Evolutionary conservation across 495 filamentous ascomycete genomes (phyloP).

Genomic region (Alectoria sarmentosa): DNA sequence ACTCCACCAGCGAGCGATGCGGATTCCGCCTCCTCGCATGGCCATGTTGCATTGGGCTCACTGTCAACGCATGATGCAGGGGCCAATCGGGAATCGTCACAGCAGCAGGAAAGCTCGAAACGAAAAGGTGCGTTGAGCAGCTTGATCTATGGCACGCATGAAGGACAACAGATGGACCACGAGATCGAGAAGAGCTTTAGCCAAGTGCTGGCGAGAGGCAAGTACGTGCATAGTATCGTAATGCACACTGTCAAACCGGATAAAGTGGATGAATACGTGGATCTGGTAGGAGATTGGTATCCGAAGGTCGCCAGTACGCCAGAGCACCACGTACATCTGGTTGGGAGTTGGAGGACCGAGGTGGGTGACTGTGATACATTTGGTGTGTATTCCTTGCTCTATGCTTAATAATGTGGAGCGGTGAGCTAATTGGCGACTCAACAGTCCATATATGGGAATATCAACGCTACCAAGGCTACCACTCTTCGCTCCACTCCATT

Average conservation of each 20-base stretch:
- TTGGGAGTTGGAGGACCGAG: slow-evolving; percentile 97
- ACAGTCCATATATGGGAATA: slow-evolving; percentile 99
- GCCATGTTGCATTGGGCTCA: slow-evolving; percentile 54
- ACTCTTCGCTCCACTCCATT: slow-evolving; percentile 81
- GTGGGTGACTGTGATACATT: slow-evolving; percentile 98
- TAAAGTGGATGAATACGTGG: slow-evolving; percentile 88
- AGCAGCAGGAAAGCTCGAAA: slow-evolving; percentile 31
- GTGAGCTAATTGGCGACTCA: not conserved
- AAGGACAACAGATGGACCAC: slow-evolving; percentile 83
- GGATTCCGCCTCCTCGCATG: slow-evolving; percentile 34
- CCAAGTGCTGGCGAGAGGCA: slow-evolving; percentile 87
- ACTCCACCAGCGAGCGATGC: slow-evolving; percentile 51
- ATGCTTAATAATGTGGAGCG: not conserved
- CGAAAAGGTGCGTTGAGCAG: slow-evolving; percentile 49
- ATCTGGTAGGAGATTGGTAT: slow-evolving; percentile 89
- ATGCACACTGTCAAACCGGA: slow-evolving; percentile 96
- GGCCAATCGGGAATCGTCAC: slow-evolving; percentile 35
- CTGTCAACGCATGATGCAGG: slow-evolving; percentile 54
- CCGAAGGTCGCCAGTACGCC: slow-evolving; percentile 71
- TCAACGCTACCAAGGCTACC: slow-evolving; percentile 93
- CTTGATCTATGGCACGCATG: slow-evolving; percentile 92
- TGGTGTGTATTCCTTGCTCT: slow-evolving; percentile 48
- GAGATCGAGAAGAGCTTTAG: slow-evolving; percentile 94
- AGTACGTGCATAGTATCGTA: slow-evolving; percentile 97
- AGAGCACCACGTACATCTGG: slow-evolving; percentile 89